Base-by-base conservation (phyloP, 1,139 yeast species). In the Suhomyces ambrosiae region DNA sequence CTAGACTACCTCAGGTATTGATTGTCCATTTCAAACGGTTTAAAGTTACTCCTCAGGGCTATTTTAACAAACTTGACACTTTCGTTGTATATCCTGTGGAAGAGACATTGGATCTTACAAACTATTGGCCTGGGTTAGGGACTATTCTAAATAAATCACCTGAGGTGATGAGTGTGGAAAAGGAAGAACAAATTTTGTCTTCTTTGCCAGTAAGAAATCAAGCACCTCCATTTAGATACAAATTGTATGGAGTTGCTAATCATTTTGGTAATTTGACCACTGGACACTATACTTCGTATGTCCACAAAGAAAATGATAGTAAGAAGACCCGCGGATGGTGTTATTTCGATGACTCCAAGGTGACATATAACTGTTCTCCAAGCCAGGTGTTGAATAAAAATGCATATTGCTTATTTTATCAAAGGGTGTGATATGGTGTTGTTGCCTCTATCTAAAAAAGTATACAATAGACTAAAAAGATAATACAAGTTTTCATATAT, bases 281-380 rank as follows among this genome's bases (percentile, higher is more conserved):
- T 2, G 97, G 98, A 0, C 98, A 92, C 61, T 92, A 92, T 59
- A 92, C 97, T 0, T 74, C 96, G 0, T 85, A 80, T 53, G 95
- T 88, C 2, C 68, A 80, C 50, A 86, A 86, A 49, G 58, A 71
- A 5, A 68, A 68, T 32, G 68, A 60, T 37, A 32, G 46, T 10
- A 56, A 57, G 39, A 63, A 60, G 44, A 46, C 54, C 4, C 67
- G 74, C 35, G 78, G 75, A 12, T 87, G 95, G 95, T 78, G 86
- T 44, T 76, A 78, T 44, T 86, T 82, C 56, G 95, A 87, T 56
- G 96, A 87, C 58, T 74, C 86, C 0, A 73, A 69, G 37, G 78
- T 81, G 4, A 65, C 73, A 3, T 63, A 52, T 35, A 65, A 71
- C 33, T 65, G 72, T 26, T 60, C 63, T 19, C 65, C 63, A 29